Base-by-base conservation (phyloP, 345 rosid species). In the Citrus inodora region DNA sequence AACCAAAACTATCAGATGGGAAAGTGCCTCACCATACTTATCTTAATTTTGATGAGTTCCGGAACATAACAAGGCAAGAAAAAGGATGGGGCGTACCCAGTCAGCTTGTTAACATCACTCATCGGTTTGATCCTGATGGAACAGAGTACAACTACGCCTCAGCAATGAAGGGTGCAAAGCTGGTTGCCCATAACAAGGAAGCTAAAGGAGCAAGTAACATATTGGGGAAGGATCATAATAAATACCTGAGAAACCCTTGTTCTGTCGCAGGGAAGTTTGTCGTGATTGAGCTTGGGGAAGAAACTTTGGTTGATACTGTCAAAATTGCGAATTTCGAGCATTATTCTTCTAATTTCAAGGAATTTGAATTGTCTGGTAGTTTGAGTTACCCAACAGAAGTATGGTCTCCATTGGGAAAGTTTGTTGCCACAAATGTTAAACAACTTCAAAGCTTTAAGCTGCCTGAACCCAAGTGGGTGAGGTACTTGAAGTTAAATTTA, bases 241-340 rank as follows among this genome's bases (percentile, higher is more conserved):
- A 91, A 83, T 95, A 93, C 84, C 76, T 95, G 55, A 88, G 98
- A 74, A 93, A 95, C 66, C 98, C 98, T 0, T 95, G 99, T 78
- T 91, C 97, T 10, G 96, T 85, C 2, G 79, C 83, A 11, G 89
- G 80, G 64, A 95, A 93, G 86, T 91, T 86, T 85, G 94, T 95
- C 1, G 91, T 93, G 76, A 87, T 95, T 78, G 99, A 95, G 75
- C 94, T 95, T 22, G 86, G 90, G 0, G 96, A 95, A 78, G 97
- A 95, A 81, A 95, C 94, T 32, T 83, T 95, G 80, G 99, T 95
- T 69, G 97, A 95, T 86, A 90, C 88, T 2, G 92, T 93, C 65
- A 92, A 90, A 75, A 86, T 95, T 61, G 99, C 98, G 1, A 95
- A 95, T 68, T 91, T 92, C 46, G 99, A 95, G 83, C 98, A 92